phyloP scores from a whole-genome alignment of 495 filamentous ascomycete genomes.

The Immersiella caudata region DNA sequence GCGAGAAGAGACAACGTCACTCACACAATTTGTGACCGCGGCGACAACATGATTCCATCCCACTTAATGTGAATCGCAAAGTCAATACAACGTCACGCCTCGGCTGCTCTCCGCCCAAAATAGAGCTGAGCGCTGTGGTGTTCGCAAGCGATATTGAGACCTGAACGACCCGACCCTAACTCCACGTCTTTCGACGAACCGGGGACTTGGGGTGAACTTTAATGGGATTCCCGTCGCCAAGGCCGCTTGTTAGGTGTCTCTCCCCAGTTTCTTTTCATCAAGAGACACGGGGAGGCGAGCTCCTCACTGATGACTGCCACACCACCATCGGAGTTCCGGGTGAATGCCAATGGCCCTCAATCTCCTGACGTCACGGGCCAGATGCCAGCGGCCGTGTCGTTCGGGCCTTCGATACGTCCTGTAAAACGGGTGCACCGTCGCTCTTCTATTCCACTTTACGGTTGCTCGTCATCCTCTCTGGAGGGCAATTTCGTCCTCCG shows the following conservation, averaged over 20 bases:
- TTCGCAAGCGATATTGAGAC: background rate
- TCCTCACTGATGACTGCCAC: background rate
- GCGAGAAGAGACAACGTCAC: no score
- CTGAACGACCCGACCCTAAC: background rate
- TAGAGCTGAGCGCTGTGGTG: background rate
- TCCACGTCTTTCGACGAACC: background rate
- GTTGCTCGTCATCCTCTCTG: background rate
- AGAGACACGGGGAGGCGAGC: background rate
- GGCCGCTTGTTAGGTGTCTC: background rate
- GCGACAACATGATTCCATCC: background rate
- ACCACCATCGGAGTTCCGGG: constrained; percentile 21
- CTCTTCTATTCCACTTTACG: background rate
- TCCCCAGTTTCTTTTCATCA: background rate
- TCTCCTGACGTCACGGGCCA: constrained; percentile 28
- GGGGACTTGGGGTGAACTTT: constrained; percentile 12
- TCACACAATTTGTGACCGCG: background rate
- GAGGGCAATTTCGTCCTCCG: background rate
- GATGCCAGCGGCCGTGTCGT: background rate
- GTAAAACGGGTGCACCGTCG: background rate
- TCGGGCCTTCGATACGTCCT: background rate
- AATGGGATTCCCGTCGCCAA: background rate
- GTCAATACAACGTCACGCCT: background rate
- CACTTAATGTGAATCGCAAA: background rate
- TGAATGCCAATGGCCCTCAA: constrained; percentile 17
- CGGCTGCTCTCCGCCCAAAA: background rate